Percentiles rank a stretch among this genome's conserved stretches.
phyloP scores from a whole-genome alignment of 257 asterid species.

The Przewalskia tangutica region DNA sequence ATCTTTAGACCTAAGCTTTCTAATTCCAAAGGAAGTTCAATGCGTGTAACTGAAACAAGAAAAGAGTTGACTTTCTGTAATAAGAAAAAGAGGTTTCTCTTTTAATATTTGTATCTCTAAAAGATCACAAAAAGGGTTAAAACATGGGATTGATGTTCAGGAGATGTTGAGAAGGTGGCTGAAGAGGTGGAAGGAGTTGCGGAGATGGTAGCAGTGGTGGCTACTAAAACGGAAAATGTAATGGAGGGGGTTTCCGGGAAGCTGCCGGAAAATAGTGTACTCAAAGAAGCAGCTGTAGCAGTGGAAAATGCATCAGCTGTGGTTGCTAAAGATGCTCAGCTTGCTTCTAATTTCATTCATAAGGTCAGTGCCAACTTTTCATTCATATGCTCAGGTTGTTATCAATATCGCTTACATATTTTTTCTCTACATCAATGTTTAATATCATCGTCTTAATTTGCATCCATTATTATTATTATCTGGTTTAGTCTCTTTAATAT shows the following conservation, averaged over 20 bases:
- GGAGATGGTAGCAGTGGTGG: conserved; percentile 54
- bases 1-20: no score
- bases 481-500: not conserved
- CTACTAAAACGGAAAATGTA: conserved; percentile 36
- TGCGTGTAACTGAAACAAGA: no score
- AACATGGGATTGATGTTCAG: conserved; percentile 14
- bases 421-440: not conserved
- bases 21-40: no score
- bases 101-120: not conserved
- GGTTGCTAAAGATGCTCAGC: conserved; percentile 46
- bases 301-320: conserved; percentile 37
- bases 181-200: conserved; percentile 57
- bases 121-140: not conserved
- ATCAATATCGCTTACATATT: not conserved
- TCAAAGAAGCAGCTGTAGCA: conserved; percentile 49
- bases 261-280: conserved; percentile 43
- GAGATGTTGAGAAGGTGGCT: conserved; percentile 30
- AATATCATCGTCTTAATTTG: not conserved
- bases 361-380: conserved; percentile 38
- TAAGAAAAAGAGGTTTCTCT: not conserved
- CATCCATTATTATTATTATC: not conserved
- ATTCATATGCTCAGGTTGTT: no score
- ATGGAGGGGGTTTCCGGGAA: conserved; percentile 35
- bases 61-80: not conserved
- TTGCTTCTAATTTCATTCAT: conserved; percentile 35